A percentile compares a stretch with the other conserved stretches of the same genome.
phyloP scores from a whole-genome alignment of 257 asterid species.

The Catharanthus roseus region DNA sequence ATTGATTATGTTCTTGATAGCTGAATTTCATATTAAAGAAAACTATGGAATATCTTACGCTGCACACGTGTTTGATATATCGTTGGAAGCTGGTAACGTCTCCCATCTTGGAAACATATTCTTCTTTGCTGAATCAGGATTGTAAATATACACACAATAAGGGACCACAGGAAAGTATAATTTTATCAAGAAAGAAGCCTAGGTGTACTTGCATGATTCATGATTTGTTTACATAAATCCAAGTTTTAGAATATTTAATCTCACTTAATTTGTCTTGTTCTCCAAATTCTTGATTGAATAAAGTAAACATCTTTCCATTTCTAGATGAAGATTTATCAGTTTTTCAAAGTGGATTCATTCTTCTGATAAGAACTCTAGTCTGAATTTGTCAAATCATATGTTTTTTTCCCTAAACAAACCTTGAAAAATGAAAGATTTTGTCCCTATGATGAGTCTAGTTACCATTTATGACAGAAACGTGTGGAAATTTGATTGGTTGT shows the following conservation, averaged over 20 bases:
- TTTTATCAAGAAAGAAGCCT: slow-evolving; percentile 20
- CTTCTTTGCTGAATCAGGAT: slow-evolving; percentile 16
- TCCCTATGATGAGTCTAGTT: slow-evolving; percentile 8
- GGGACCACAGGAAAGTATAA: slow-evolving; percentile 14
- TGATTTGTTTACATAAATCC: slow-evolving; percentile 9
- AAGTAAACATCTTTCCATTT: not conserved
- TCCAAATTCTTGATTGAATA: not conserved
- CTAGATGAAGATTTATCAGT: not conserved
- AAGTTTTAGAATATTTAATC: not conserved
- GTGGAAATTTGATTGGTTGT: not conserved
- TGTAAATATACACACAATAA: slow-evolving; percentile 15
- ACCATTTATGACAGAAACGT: slow-evolving; percentile 8
- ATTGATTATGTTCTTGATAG: not conserved
- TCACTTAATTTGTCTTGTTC: slow-evolving; percentile 11
- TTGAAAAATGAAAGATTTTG: not conserved
- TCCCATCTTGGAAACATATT: not conserved
- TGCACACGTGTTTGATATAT: slow-evolving; percentile 24
- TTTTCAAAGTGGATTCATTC: not conserved
- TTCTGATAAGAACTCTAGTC: not conserved
- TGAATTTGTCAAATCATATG: not conserved
- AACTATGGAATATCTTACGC: not conserved
- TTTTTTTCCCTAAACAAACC: not conserved
- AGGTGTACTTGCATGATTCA: slow-evolving; percentile 27
- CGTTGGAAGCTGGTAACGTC: not conserved
- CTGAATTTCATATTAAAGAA: not conserved